Evolutionary conservation across 2,329 filamentous ascomycete genomes (phyloP).

Genomic region (Colletotrichum cereale): DNA sequence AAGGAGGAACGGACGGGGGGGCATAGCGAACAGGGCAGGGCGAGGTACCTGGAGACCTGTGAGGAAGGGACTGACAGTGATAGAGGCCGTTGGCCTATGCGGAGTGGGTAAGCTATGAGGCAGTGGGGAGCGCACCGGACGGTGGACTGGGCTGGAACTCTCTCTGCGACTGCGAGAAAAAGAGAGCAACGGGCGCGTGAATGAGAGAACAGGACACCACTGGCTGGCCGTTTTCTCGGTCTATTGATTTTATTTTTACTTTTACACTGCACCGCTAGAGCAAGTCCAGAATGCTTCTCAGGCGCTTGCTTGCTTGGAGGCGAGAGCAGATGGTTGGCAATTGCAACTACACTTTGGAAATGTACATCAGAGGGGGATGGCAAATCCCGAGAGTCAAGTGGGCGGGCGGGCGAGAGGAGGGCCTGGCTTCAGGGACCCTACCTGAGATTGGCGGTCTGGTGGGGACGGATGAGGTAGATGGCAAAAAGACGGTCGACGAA

Average conservation of each 20-base stretch:
- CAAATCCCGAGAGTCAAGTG: no score
- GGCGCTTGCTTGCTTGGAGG: no score
- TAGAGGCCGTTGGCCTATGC: background rate
- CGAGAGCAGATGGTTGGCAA: no score
- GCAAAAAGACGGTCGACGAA: conserved; percentile 32
- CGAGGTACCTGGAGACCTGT: background rate
- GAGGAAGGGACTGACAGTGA: background rate
- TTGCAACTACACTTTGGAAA: background rate
- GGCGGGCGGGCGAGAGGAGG: background rate
- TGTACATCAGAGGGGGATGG: background rate
- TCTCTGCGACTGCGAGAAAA: background rate
- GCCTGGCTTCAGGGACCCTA: conserved; percentile 16
- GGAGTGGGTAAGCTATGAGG: background rate
- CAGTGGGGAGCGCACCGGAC: conserved; percentile 8
- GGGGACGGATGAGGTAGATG: conserved; percentile 39
- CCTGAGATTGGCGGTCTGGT: conserved; percentile 34
- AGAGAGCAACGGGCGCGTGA: background rate
- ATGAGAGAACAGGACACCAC: background rate
- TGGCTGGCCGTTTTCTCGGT: background rate
- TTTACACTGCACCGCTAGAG: background rate
- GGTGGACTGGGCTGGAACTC: conserved; percentile 37
- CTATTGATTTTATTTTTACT: background rate
- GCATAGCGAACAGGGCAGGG: background rate
- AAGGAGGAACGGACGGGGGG: background rate
- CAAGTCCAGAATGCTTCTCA: background rate